A percentile compares a stretch with the other conserved stretches of the same genome.
These are phyloP conservation scores for Apiotrichum brassicae DNA, from an alignment of 1,284 basidiomycete genomes.

Conservation along the genomic window DNA sequence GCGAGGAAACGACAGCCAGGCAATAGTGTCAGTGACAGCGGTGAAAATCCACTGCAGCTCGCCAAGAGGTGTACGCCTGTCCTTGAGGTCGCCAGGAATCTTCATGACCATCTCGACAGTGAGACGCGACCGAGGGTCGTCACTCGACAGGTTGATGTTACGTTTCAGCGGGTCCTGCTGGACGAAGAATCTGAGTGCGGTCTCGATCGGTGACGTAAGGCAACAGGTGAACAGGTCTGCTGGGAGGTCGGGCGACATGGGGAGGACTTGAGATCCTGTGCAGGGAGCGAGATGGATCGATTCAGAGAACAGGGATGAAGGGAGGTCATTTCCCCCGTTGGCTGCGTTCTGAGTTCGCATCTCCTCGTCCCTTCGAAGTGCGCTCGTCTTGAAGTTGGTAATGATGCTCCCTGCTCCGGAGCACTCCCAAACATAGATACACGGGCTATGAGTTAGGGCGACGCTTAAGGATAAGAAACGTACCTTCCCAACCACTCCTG, in stretches of 20 bases:
- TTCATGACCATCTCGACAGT: constrained; percentile 90
- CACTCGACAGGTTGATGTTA: constrained; percentile 57
- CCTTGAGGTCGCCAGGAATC: constrained; percentile 92
- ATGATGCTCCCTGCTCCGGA: constrained; percentile 91
- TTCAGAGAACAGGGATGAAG: constrained; percentile 67
- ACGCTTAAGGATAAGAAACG: constrained; percentile 7
- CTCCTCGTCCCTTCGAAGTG: constrained; percentile 78
- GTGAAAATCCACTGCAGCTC: constrained; percentile 99
- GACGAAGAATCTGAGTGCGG: constrained; percentile 88
- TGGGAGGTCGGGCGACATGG: constrained; percentile 91
- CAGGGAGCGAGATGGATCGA: constrained; percentile 96
- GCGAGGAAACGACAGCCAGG: constrained; percentile 93
- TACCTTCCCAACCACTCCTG: constrained; percentile 74
- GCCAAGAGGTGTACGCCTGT: constrained; percentile 88
- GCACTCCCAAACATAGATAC: constrained; percentile 98
- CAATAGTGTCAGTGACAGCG: constrained; percentile 96
- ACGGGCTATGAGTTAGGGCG: constrained; percentile 57
- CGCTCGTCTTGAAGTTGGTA: constrained; percentile 82
- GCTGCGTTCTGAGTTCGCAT: constrained; percentile 25
- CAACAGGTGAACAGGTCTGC: constrained; percentile 97
- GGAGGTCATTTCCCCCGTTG: constrained; percentile 48
- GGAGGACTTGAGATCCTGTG: constrained; percentile 81
- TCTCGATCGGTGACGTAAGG: constrained; percentile 95
- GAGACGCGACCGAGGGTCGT: constrained; percentile 49
- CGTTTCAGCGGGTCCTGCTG: constrained; percentile 70